Evolutionary conservation across 768 basidiomycete species (phyloP).

Genomic region (Fistulinella prunicolor): DNA sequence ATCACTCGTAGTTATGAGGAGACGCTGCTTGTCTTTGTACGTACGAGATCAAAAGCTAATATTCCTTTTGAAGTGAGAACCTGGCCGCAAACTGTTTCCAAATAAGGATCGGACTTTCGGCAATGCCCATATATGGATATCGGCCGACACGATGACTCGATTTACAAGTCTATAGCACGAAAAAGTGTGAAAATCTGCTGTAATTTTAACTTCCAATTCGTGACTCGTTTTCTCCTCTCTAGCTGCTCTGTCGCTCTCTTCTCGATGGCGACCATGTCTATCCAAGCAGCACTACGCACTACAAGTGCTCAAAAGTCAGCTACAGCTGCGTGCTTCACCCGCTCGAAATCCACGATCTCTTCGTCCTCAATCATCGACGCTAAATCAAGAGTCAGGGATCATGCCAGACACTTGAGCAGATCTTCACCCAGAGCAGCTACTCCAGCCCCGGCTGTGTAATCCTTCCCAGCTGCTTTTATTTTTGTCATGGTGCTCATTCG

Average conservation of each 20-base stretch:
- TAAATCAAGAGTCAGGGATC: conserved; percentile 75
- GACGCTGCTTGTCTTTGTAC: too few relatives aligned
- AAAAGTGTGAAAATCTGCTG: conserved; percentile 2
- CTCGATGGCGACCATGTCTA: conserved; percentile 37
- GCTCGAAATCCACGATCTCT: conserved; percentile 51
- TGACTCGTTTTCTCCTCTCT: conserved; percentile 3
- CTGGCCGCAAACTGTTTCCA: too few relatives aligned
- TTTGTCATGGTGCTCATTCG: conserved; percentile 33
- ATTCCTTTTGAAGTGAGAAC: too few relatives aligned
- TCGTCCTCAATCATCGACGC: conserved; percentile 67
- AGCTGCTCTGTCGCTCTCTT: conserved; percentile 11
- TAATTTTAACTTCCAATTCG: too few relatives aligned
- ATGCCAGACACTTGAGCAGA: conserved; percentile 72
- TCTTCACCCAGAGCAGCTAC: conserved; percentile 58
- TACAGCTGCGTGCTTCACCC: conserved; percentile 34
- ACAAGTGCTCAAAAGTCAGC: conserved; percentile 38
- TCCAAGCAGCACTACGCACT: conserved; percentile 43
- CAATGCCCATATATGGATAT: conserved; percentile 12
- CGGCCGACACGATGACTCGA: conserved; percentile 31
- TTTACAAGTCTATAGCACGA: not conserved
- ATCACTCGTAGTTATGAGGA: too few relatives aligned
- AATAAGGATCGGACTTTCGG: conserved; percentile 22
- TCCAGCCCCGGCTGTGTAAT: conserved; percentile 63
- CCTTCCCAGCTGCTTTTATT: not conserved
- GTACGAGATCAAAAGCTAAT: too few relatives aligned